Percentiles rank a stretch among this genome's conserved stretches.
Evolutionary conservation across 345 rosid genomes (phyloP).

Genomic region (Ailanthus altissimus): DNA sequence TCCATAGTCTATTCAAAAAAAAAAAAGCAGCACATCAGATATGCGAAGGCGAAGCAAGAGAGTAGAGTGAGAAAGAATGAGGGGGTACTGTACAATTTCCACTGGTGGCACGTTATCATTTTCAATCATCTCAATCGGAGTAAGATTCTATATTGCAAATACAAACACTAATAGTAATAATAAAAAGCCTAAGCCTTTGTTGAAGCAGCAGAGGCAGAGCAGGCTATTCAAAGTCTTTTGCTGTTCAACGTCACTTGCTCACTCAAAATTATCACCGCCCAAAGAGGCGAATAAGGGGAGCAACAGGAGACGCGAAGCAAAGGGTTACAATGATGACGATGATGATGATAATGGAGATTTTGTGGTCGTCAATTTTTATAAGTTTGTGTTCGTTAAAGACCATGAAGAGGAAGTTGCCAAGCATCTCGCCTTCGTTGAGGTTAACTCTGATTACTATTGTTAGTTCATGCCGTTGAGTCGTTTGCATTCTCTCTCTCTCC

Average conservation of each 20-base stretch:
- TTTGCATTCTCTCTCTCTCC: too few species aligned
- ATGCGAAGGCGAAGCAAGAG: background rate
- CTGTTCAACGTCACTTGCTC: background rate
- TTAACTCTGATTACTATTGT: slow-evolving; percentile 10
- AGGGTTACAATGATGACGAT: background rate
- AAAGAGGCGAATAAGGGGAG: background rate
- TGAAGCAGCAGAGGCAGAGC: background rate
- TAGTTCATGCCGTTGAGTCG: background rate
- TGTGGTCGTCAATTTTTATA: slow-evolving; percentile 78
- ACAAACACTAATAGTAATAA: too few species aligned
- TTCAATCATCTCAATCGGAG: background rate
- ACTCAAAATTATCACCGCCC: background rate
- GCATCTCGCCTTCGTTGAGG: slow-evolving; percentile 71
- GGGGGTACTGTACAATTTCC: background rate
- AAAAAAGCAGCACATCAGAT: too few species aligned
- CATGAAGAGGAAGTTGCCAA: slow-evolving; percentile 65
- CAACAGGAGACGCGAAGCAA: background rate
- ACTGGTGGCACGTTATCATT: background rate
- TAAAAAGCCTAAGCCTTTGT: background rate
- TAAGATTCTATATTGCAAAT: background rate
- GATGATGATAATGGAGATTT: slow-evolving; percentile 39
- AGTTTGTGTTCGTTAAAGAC: slow-evolving; percentile 58
- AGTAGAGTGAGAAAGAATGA: slow-evolving; percentile 1
- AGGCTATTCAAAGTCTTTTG: background rate
- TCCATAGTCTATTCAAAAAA: too few species aligned